Evolutionary conservation across 306 rosid genomes (phyloP).

Genomic region (Gastrolobium bilobum): DNA sequence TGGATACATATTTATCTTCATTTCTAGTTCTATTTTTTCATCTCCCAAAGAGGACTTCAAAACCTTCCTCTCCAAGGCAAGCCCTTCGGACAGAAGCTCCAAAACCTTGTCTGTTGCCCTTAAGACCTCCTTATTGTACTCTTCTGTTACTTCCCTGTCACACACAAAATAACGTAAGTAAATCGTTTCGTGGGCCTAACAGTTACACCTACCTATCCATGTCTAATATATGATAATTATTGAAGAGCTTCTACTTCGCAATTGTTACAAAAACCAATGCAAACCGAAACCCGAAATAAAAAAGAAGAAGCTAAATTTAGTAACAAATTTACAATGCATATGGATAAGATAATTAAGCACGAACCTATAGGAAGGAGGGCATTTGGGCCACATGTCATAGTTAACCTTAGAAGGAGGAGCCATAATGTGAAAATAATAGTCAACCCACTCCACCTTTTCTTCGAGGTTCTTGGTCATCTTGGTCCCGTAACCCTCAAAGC

Average conservation of each 20-base stretch:
- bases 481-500: conserved; percentile 74
- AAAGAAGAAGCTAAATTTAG: too few relatives aligned
- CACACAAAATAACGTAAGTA: not conserved
- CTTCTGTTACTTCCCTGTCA: conserved; percentile 61
- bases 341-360: not conserved
- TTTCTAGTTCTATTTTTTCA: conserved; percentile 63
- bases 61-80: conserved; percentile 58
- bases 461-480: conserved; percentile 69
- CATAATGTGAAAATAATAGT: conserved; percentile 69
- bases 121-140: conserved; percentile 63
- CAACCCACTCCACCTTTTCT: conserved; percentile 74
- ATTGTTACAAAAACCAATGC: too few relatives aligned
- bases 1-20: conserved; percentile 85
- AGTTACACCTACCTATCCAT: not conserved
- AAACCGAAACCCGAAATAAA: too few relatives aligned
- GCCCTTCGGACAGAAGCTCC: conserved; percentile 66
- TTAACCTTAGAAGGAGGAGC: conserved; percentile 65
- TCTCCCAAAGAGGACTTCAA: conserved; percentile 57
- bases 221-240: not conserved
- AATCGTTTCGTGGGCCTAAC: not conserved
- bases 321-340: too few relatives aligned
- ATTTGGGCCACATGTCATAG: conserved; percentile 60
- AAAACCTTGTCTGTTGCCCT: conserved; percentile 54
- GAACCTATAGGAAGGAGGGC: conserved; percentile 65
- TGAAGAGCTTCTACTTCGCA: not conserved